A percentile compares a stretch with the other conserved stretches of the same genome.
Evolutionary conservation across 179 eudicot species (phyloP).

Genomic region (Heliamphora pulchella): DNA sequence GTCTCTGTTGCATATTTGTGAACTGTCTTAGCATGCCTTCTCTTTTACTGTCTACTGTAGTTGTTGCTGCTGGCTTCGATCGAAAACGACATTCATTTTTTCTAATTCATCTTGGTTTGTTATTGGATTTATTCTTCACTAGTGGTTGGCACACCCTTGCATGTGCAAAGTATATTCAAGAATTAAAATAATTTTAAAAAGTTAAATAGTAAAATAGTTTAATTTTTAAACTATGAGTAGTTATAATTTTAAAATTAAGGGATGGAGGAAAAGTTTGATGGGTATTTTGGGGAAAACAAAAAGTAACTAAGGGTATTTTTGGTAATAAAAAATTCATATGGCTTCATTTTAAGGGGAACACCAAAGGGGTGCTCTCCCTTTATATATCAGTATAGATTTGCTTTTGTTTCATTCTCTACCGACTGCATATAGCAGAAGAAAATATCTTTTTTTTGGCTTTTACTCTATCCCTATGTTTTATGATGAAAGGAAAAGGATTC

Average conservation of each 20-base stretch:
- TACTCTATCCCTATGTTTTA: neutral
- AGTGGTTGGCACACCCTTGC: neutral
- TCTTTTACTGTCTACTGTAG: neutral
- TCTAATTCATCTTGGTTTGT: neutral
- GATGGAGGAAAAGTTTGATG: too few relatives aligned
- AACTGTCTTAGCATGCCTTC: neutral
- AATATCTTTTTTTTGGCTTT: neutral
- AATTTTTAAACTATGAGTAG: too few relatives aligned
- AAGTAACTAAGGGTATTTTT: too few relatives aligned
- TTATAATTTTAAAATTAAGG: too few relatives aligned
- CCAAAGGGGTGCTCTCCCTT: too few relatives aligned
- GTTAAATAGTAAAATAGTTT: too few relatives aligned
- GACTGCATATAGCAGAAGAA: neutral
- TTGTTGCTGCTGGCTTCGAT: neutral
- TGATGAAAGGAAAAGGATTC: neutral
- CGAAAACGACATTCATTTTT: neutral
- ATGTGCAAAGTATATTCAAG: too few relatives aligned
- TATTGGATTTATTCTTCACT: neutral
- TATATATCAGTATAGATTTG: too few relatives aligned
- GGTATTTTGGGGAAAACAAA: too few relatives aligned
- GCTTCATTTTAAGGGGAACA: too few relatives aligned
- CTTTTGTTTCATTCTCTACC: neutral
- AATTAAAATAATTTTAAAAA: too few relatives aligned
- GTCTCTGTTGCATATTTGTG: neutral
- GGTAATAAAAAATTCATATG: too few relatives aligned